Conservation (phyloP, 2,329 filamentous ascomycete species). For the Xylariaceae sp. region DNA sequence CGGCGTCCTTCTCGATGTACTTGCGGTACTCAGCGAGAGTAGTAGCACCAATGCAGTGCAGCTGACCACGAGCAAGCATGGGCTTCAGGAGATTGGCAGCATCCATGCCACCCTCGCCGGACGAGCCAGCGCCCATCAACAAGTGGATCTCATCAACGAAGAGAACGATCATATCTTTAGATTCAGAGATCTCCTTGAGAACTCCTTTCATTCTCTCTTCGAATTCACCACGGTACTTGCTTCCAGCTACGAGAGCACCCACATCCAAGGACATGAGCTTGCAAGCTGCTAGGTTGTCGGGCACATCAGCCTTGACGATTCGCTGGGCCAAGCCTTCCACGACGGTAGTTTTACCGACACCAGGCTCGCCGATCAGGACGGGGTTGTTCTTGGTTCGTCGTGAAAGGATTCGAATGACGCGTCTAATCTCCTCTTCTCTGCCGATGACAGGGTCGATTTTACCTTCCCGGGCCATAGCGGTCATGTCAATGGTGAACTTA, state of each 20-base stretch:
- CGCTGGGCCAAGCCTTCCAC: constrained; percentile 92
- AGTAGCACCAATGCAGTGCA: constrained; percentile 97
- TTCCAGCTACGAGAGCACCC: constrained; percentile 88
- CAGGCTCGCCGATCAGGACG: constrained; percentile 93
- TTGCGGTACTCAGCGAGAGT: constrained; percentile 95
- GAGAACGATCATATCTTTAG: constrained; percentile 93
- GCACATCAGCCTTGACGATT: constrained; percentile 94
- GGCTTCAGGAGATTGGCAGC: constrained; percentile 96
- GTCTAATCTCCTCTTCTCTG: constrained; percentile 88
- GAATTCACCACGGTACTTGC: constrained; percentile 97
- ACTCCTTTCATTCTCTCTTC: constrained; percentile 99
- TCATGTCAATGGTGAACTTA: constrained; percentile 99
- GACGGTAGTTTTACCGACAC: constrained; percentile 97
- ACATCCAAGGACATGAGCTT: constrained; percentile 93
- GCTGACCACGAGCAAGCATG: constrained; percentile 91
- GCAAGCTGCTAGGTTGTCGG: constrained; percentile 89
- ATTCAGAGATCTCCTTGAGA: constrained; percentile 89
- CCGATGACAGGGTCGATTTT: constrained; percentile 98
- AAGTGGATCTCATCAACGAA: constrained; percentile 99
- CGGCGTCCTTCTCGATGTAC: constrained; percentile 97
- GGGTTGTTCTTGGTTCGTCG: constrained; percentile 98
- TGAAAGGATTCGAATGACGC: constrained; percentile 86
- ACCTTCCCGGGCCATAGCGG: constrained; percentile 87
- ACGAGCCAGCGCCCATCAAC: constrained; percentile 93
- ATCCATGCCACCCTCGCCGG: constrained; percentile 96